Evolutionary conservation across 495 filamentous ascomycete genomes (phyloP).

Genomic region (Cairneyella variabilis): DNA sequence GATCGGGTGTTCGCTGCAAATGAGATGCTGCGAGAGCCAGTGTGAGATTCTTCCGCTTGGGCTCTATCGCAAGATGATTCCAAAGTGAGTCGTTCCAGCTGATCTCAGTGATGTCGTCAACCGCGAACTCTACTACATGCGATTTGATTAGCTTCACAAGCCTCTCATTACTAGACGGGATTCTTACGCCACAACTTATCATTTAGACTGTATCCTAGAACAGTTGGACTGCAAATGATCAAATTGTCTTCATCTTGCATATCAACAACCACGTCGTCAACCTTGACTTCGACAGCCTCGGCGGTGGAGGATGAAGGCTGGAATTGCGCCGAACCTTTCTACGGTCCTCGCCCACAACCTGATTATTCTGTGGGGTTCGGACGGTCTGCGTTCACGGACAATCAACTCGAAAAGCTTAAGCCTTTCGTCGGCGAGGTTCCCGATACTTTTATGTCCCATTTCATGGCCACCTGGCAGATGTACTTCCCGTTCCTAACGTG

Average conservation of each 20-base stretch:
- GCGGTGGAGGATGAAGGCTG: too few species aligned
- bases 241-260: constrained; percentile 19
- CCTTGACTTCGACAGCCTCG: constrained; percentile 6
- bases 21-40: constrained; percentile 26
- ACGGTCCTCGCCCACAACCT: too few species aligned
- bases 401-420: too few species aligned
- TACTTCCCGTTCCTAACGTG: too few species aligned
- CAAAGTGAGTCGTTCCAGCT: constrained; percentile 61
- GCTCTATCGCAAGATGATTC: constrained; percentile 13
- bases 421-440: too few species aligned
- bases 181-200: constrained; percentile 15
- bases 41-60: constrained; percentile 29
- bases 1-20: constrained; percentile 21
- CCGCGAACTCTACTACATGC: constrained; percentile 47
- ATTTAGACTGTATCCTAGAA: constrained; percentile 16
- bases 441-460: too few species aligned
- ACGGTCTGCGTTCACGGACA: too few species aligned
- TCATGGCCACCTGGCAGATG: too few species aligned
- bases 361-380: too few species aligned
- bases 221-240: constrained; percentile 14
- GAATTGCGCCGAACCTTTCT: too few species aligned
- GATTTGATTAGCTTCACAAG: constrained; percentile 8
- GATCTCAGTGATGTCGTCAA: constrained; percentile 65
- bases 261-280: constrained; percentile 8
- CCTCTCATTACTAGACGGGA: constrained; percentile 10